Evolutionary conservation across 1,139 yeast genomes (phyloP), one percentile per base, ranked within the genome.

Genomic region (Groenewaldozyma auringiensis): DNA sequence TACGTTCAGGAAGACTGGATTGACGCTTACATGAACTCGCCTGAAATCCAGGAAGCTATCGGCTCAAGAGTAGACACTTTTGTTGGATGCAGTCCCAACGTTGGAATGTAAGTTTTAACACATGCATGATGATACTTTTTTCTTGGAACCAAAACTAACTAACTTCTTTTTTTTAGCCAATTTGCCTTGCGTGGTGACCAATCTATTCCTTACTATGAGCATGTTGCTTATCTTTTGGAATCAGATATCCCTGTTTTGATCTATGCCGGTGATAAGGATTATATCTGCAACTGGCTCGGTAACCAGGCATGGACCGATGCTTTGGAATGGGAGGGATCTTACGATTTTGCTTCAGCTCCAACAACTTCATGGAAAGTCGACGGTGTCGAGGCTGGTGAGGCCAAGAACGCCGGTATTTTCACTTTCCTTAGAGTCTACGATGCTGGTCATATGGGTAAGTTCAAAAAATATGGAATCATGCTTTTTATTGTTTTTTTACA

Each of bases 51-150:
- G 70, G 79, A 75, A 53, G 92, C 89, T 37, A 73, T 92, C 49
- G 98, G 98, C 50, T 96, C 94, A 38, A 96, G 89, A 67, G 94
- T 87, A 49, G 92, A 83, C 46, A 66, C 70, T 43, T 92, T 81
- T 67, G 81, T 82, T 64, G 78, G 88, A 36, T 92, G 98, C 74
- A 87, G 86, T 72, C 42, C 41, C 37, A 45, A 52, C 14, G 62
- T 59, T 18, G 58, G 59, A n/a, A 40, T 43, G 38, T 35, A 35
- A 35, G 46, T 35, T 17, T 20, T n/a, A n/a, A n/a, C n/a, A n/a
- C n/a, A n/a, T n/a, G n/a, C n/a, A n/a, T n/a, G n/a, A n/a, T n/a
- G n/a, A n/a, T n/a, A n/a, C n/a, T n/a, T n/a, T n/a, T n/a, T n/a
- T n/a, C n/a, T n/a, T n/a, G n/a, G n/a, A n/a, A n/a, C n/a, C n/a